phyloP scores from a whole-genome alignment of 805 yeast genomes.

The Pichia ethanolica region DNA sequence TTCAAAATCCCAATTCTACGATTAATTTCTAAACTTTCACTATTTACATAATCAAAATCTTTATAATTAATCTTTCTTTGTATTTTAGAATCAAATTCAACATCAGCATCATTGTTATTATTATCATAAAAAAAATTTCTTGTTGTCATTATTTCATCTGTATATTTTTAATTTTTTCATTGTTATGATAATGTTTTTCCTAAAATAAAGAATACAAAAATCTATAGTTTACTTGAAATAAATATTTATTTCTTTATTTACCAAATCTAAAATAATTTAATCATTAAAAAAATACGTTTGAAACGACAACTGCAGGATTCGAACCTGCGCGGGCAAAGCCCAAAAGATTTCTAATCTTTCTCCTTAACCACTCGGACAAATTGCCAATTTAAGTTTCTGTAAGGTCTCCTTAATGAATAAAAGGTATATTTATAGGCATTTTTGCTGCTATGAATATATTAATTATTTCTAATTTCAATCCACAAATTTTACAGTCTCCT shows the following conservation, averaged over 20 bases:
- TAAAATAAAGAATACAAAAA: too few relatives aligned
- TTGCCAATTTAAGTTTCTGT: constrained; percentile 32
- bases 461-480: too few relatives aligned
- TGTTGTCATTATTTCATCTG: too few relatives aligned
- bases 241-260: too few relatives aligned
- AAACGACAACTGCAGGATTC: constrained; percentile 51
- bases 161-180: background rate
- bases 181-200: too few relatives aligned
- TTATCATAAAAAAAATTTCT: too few relatives aligned
- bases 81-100: background rate
- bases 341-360: constrained; percentile 53
- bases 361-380: constrained; percentile 54
- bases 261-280: background rate
- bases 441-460: too few relatives aligned
- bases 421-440: too few relatives aligned
- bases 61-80: background rate
- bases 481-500: too few relatives aligned
- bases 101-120: too few relatives aligned
- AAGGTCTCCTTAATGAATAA: too few relatives aligned
- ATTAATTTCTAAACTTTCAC: background rate
- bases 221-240: too few relatives aligned
- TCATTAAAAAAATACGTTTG: constrained; percentile 1
- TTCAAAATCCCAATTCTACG: constrained; percentile 1
- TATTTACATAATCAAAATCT: background rate
- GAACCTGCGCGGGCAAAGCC: constrained; percentile 60